Conservation (phyloP, 306 rosid genomes). For the barrel medic (Medicago truncatula) region DNA sequence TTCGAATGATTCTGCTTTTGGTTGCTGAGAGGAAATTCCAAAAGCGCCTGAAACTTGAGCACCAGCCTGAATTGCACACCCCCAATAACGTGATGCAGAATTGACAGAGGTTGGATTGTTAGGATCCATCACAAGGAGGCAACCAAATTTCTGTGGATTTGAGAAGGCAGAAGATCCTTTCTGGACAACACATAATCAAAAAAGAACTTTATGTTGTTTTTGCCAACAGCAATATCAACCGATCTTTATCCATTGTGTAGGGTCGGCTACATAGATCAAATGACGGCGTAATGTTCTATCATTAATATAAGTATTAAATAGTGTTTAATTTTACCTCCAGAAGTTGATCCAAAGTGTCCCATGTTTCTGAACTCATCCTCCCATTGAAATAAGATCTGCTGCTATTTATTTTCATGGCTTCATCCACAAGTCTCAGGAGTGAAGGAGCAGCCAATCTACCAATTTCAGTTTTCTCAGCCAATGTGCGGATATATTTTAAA, state of each 20-base stretch:
- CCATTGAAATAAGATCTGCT: conserved; percentile 58
- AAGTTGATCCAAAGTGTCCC: conserved; percentile 76
- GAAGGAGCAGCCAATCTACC: conserved; percentile 97
- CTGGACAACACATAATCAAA: conserved; percentile 56
- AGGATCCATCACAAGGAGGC: conserved; percentile 86
- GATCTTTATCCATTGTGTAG: too few species aligned
- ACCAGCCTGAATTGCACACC: conserved; percentile 91
- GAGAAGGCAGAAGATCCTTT: conserved; percentile 77
- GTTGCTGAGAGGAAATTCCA: conserved; percentile 52
- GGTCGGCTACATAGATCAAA: too few species aligned
- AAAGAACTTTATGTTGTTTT: conserved; percentile 35
- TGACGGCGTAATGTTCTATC: too few species aligned
- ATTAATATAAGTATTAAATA: conserved; percentile 15
- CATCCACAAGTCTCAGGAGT: conserved; percentile 84
- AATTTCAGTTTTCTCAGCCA: conserved; percentile 89
- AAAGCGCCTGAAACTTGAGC: conserved; percentile 83
- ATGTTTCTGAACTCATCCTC: conserved; percentile 72
- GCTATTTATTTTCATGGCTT: conserved; percentile 68
- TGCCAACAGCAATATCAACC: too few species aligned
- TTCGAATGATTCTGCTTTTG: conserved; percentile 52
- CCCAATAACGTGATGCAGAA: conserved; percentile 93
- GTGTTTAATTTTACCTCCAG: conserved; percentile 67
- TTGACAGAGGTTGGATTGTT: conserved; percentile 62
- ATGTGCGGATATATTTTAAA: conserved; percentile 72
- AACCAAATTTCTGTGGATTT: conserved; percentile 72